Percentiles rank a stretch among this genome's conserved stretches.
These are phyloP conservation scores for Wickerhamiella hasegawae DNA, from an alignment of 805 yeast genomes.

Conservation along the genomic window DNA sequence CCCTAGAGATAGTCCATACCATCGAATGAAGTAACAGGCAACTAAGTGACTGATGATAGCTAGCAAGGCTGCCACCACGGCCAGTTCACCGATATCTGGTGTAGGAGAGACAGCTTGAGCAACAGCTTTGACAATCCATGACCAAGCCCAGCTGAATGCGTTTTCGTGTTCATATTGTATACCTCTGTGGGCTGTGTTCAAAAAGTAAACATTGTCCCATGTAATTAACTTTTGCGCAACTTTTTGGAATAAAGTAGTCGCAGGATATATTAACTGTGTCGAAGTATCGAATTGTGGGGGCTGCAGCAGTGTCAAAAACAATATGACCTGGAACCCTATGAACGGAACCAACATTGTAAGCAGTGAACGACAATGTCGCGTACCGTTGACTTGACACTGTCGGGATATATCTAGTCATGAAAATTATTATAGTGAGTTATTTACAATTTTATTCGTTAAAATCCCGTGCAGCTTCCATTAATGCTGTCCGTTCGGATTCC, in stretches of 20 bases:
- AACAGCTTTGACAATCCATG: conserved; percentile 23
- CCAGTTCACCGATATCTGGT: neutral
- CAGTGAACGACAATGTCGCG: no score
- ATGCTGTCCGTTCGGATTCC: conserved; percentile 8
- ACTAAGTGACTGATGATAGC: conserved; percentile 41
- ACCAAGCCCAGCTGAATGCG: conserved; percentile 77
- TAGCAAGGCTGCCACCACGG: conserved; percentile 28
- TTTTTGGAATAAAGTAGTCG: conserved; percentile 2
- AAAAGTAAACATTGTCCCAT: conserved; percentile 81
- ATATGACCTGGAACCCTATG: conserved; percentile 21
- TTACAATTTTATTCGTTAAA: neutral
- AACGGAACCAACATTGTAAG: conserved; percentile 8
- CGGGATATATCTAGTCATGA: no score
- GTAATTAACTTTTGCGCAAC: conserved; percentile 30
- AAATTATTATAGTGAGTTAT: neutral
- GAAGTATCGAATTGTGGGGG: conserved; percentile 37
- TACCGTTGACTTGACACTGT: no score
- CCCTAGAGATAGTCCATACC: no score
- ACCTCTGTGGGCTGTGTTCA: conserved; percentile 36
- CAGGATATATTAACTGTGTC: conserved; percentile 23
- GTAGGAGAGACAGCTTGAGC: neutral
- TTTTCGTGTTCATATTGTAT: conserved; percentile 71
- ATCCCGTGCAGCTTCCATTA: conserved; percentile 6
- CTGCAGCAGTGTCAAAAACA: conserved; percentile 22
- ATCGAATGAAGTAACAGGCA: conserved; percentile 33